Conservation (phyloP, 192 early-diverging fungal genomes). For the Gamsiella multidivaricata region DNA sequence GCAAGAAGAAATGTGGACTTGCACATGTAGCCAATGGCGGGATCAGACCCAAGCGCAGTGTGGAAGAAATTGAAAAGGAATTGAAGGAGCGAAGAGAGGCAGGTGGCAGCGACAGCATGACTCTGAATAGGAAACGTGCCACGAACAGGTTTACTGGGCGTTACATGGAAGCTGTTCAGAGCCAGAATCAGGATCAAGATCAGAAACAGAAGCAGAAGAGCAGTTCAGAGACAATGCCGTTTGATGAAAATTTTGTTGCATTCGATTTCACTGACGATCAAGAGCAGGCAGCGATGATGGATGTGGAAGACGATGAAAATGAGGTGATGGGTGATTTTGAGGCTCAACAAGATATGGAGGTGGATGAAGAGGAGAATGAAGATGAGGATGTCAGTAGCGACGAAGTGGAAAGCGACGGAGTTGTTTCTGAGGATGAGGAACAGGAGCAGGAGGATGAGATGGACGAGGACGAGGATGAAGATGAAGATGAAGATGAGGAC, state of each 20-base stretch:
- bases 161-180: constrained; percentile 7
- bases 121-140: constrained; percentile 7
- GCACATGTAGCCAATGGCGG: constrained; percentile 62
- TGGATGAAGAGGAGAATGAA: constrained; percentile 55
- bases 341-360: constrained; percentile 28
- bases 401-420: constrained; percentile 18
- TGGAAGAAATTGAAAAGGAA: constrained; percentile 23
- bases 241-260: constrained; percentile 52
- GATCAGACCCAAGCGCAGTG: constrained; percentile 18
- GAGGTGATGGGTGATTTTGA: constrained; percentile 33
- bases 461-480: constrained; percentile 1
- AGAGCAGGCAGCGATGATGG: constrained; percentile 22
- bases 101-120: background rate
- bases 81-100: background rate
- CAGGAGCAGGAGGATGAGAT: background rate
- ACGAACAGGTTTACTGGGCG: background rate
- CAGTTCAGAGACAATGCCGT: background rate
- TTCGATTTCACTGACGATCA: constrained; percentile 43
- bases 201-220: constrained; percentile 2
- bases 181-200: constrained; percentile 3
- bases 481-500: constrained; percentile 4
- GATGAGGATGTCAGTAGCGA: constrained; percentile 30
- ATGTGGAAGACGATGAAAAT: constrained; percentile 37
- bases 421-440: background rate
- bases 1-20: constrained; percentile 67